Percentiles rank a stretch among this genome's conserved stretches.
These are phyloP conservation scores for Acephala macrosclerotiorum DNA, from an alignment of 2,329 filamentous ascomycete genomes.

Conservation along the genomic window DNA sequence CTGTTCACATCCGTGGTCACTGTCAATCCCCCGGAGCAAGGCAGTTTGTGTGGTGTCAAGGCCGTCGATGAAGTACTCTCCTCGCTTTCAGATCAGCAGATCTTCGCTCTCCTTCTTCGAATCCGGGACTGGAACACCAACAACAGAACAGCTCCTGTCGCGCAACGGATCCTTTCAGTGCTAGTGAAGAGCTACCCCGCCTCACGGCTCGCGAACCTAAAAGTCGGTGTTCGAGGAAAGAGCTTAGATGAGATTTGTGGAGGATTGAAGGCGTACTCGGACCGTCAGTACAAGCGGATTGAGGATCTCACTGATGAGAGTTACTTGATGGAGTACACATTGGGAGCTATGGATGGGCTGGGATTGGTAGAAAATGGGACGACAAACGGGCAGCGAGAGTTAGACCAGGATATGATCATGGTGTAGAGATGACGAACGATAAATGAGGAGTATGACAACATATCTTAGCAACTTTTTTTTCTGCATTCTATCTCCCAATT, in stretches of 20 bases:
- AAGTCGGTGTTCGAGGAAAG: slow-evolving; percentile 46
- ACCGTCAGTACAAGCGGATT: slow-evolving; percentile 88
- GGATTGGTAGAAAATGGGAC: slow-evolving; percentile 34
- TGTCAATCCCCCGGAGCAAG: slow-evolving; percentile 63
- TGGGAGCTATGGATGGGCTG: slow-evolving; percentile 82
- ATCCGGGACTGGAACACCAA: slow-evolving; percentile 98
- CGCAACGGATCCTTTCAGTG: slow-evolving; percentile 84
- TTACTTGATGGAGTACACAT: slow-evolving; percentile 91
- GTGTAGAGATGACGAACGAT: slow-evolving; percentile 20
- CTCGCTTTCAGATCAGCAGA: slow-evolving; percentile 82
- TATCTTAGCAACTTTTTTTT: background rate
- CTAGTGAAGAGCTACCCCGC: slow-evolving; percentile 84
- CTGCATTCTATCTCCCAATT: background rate
- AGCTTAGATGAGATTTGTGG: slow-evolving; percentile 85
- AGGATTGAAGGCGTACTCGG: slow-evolving; percentile 88
- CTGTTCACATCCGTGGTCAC: slow-evolving; percentile 85
- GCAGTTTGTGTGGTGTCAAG: slow-evolving; percentile 68
- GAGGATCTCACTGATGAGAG: slow-evolving; percentile 94
- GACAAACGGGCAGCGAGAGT: slow-evolving; percentile 19
- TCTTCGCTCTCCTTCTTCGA: slow-evolving; percentile 82
- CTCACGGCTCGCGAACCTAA: slow-evolving; percentile 75
- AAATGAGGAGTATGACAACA: background rate
- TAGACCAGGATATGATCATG: slow-evolving; percentile 35
- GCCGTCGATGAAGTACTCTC: slow-evolving; percentile 85
- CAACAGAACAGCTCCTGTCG: slow-evolving; percentile 81